Evolutionary conservation across 1,284 basidiomycete genomes (phyloP).

Genomic region (Pterulicium gracile): DNA sequence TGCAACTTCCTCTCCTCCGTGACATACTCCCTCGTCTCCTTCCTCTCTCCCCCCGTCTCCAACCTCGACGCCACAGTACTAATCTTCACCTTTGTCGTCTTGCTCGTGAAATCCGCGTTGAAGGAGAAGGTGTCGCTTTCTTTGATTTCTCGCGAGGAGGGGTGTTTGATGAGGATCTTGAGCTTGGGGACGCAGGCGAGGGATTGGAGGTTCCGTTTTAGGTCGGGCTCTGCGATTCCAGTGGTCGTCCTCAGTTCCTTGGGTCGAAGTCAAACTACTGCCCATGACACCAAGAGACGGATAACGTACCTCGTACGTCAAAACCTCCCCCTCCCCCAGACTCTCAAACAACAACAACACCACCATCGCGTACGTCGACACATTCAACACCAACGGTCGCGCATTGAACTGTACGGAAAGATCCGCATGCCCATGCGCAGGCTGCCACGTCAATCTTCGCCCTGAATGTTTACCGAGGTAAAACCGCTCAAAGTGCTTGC

Average conservation of each 20-base stretch:
- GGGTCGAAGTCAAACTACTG: slow-evolving; percentile 6
- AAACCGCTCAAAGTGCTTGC: slow-evolving; percentile 79
- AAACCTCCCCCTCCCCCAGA: slow-evolving; percentile 50
- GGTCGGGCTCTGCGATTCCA: slow-evolving; percentile 64
- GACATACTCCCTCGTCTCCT: slow-evolving; percentile 84
- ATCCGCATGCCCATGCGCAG: slow-evolving; percentile 87
- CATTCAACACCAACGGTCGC: slow-evolving; percentile 82
- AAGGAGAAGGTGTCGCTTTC: slow-evolving; percentile 80
- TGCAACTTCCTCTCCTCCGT: slow-evolving; percentile 90
- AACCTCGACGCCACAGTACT: slow-evolving; percentile 81
- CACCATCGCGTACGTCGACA: slow-evolving; percentile 85
- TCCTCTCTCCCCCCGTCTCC: slow-evolving; percentile 80
- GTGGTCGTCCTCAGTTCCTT: slow-evolving; percentile 69
- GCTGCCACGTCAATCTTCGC: slow-evolving; percentile 88
- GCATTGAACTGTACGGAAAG: slow-evolving; percentile 77
- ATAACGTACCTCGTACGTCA: slow-evolving; percentile 61
- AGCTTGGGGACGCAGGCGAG: slow-evolving; percentile 90
- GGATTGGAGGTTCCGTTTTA: slow-evolving; percentile 89
- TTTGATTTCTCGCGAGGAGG: slow-evolving; percentile 77
- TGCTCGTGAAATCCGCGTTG: slow-evolving; percentile 73
- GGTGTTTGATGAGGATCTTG: slow-evolving; percentile 88
- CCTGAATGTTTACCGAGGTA: slow-evolving; percentile 88
- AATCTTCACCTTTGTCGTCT: slow-evolving; percentile 90
- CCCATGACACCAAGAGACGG: slow-evolving; percentile 6
- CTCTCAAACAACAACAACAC: slow-evolving; percentile 87